Evolutionary conservation across 257 asterid genomes (phyloP), one percentile per base, ranked within the genome.

Genomic region (Primulina tabacum): DNA sequence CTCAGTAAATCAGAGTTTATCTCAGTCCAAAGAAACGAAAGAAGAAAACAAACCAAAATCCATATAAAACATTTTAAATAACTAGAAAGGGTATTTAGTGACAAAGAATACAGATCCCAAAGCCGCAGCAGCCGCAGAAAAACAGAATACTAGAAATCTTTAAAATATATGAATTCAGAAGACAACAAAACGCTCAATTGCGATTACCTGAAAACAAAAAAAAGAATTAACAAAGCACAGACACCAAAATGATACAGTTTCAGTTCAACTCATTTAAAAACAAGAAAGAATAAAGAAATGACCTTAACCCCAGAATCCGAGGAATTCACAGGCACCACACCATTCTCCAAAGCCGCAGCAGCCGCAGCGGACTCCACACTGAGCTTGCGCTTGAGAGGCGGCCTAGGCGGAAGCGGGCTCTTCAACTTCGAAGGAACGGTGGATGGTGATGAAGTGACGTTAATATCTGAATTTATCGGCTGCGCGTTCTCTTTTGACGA

Each of bases 371-470:
- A 21, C 70, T 90, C 98, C 38, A 78, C 79, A 65, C 85, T 79
- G 81, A 87, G 95, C 88, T 93, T 90, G 79, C 98, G 83, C 82
- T 88, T 87, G 72, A 88, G 90, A 24, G 95, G 93, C 7, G 97
- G 98, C 56, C 97, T 76, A 0, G 98, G 98, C 0, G 97, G 98
- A 32, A 93, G 96, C 24, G 97, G 88, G 62, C 95, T 87, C 82
- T 82, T 93, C 76, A 84, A 65, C 82, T 84, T 87, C 69, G 73
- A 18, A 16, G 56, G 12, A 18, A 16, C 18, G 14, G 56, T 67
- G 1, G 84, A 77, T 2, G 86, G 82, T 67, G 88, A 64, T 1
- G 75, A 57, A 0, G 37, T 26, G 52, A 63, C 28, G 65, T 82
- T 84, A 20, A 84, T 83, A 85, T 82, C 88, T 58, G 88, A 72